Percentiles rank a stretch among this genome's conserved stretches.
Conservation (phyloP, 2,329 filamentous ascomycete species). For the Penicillium sp. region DNA sequence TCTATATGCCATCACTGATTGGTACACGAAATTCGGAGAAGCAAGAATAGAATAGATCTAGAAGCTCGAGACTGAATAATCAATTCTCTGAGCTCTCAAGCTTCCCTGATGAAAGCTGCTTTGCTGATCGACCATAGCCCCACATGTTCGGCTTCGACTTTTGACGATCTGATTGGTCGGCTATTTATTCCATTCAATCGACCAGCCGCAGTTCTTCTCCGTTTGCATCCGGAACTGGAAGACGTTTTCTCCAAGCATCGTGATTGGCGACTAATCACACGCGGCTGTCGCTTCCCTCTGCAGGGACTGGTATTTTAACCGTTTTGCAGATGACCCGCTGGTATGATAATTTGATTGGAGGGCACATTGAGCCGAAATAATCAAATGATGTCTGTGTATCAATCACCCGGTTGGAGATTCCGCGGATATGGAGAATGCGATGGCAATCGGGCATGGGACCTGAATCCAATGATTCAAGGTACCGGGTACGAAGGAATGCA, state of each 20-base stretch:
- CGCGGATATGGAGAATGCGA: not conserved
- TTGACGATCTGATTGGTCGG: not conserved
- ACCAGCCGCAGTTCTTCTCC: not conserved
- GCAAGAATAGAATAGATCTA: not conserved
- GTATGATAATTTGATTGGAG: not conserved
- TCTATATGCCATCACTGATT: constrained; percentile 21
- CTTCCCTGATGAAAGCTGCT: not conserved
- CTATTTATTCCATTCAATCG: not conserved
- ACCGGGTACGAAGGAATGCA: not conserved
- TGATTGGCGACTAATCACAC: not conserved
- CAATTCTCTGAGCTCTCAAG: not conserved
- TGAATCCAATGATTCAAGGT: constrained; percentile 1
- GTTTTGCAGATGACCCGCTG: not conserved
- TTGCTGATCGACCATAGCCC: not conserved
- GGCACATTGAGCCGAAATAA: not conserved
- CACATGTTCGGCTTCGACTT: not conserved
- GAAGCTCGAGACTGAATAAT: not conserved
- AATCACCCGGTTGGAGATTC: not conserved
- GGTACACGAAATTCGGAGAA: not conserved
- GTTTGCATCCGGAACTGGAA: not conserved
- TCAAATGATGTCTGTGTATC: not conserved
- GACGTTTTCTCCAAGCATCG: not conserved
- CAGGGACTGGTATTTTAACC: not conserved
- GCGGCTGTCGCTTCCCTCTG: not conserved
- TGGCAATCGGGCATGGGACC: not conserved